Evolutionary conservation across 2,329 filamentous ascomycete species (phyloP).

Genomic region (Pseudocercospora musae): DNA sequence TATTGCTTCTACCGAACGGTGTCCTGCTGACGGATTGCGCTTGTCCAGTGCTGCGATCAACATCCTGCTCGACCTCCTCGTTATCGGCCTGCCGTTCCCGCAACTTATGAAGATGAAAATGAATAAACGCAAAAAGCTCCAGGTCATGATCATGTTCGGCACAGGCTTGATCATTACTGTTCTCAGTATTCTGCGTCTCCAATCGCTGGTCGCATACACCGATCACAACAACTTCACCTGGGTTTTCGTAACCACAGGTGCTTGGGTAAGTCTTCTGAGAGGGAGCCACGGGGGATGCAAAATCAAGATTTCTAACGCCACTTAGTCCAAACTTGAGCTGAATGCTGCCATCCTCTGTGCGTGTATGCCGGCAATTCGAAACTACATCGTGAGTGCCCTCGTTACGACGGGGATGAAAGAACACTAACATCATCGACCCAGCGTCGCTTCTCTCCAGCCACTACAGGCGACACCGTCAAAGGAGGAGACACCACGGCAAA

Average conservation of each 20-base stretch:
- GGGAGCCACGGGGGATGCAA: not conserved
- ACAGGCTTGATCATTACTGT: conserved; percentile 16
- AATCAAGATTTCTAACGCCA: not conserved
- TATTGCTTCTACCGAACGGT: too few relatives aligned
- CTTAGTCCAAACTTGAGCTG: conserved; percentile 6
- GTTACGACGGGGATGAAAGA: not conserved
- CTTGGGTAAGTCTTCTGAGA: not conserved
- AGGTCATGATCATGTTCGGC: conserved; percentile 16
- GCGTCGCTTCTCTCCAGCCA: conserved; percentile 5
- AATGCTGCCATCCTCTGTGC: conserved; percentile 8
- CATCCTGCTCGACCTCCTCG: conserved; percentile 10
- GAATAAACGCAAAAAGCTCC: conserved; percentile 15
- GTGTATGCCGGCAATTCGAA: conserved; percentile 10
- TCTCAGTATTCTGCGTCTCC: conserved; percentile 15
- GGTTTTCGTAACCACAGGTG: conserved; percentile 1
- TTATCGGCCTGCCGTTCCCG: conserved; percentile 9
- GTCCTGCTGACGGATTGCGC: too few relatives aligned
- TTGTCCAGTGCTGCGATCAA: conserved; percentile 7
- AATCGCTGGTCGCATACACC: conserved; percentile 11
- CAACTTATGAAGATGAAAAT: conserved; percentile 6
- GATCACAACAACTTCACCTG: conserved; percentile 12
- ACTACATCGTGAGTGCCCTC: conserved; percentile 1
- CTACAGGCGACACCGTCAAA: not conserved
- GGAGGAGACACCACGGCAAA: not conserved
- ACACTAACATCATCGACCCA: not conserved